Evolutionary conservation across 2,329 filamentous ascomycete genomes (phyloP), one percentile per base, ranked within the genome.

Genomic region (Colletotrichum zoysiae): DNA sequence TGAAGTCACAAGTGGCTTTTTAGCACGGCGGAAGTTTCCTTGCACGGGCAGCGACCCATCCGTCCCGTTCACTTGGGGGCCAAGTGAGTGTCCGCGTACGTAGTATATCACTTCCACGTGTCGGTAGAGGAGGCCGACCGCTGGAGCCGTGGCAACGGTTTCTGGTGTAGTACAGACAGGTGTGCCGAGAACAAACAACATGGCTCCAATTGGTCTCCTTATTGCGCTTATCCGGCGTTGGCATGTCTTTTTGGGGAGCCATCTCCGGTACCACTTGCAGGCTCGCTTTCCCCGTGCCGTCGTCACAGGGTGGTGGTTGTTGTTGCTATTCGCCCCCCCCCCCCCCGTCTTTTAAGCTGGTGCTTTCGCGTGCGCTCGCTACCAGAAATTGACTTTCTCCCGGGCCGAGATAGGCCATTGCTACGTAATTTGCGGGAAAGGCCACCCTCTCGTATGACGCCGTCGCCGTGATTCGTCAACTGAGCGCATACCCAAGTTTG

Each of bases 1-100:
- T 42, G 46, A 70, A 66, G 67, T 55, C 55, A 65, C 55, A 48
- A 56, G 62, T 56, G 62, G 67, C 67, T 70, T 48, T 64, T 35
- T 11, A 9, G 62, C 67, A 40, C 50, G 64, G 50, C 57, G 64
- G 20, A 5, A 51, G 33, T 61, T 67, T 46, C 64, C 64, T 5
- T 9, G 57, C 61, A 26, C 42, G 57, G 64, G 23, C 40, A 61
- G 3, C n/a, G 58, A 53, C 33, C 64, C 68, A 57, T 67, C 38
- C 68, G 64, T 67, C 38, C n/a, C 38, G n/a, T 44, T 56, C 42
- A n/a, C 50, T 44, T 18, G n/a, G 42, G 50, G 30, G 30, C 30
- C 30, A 30, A 30, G 30, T 5, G 30, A 30, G 30, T 30, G 30
- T 30, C 30, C 30, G 30, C 30, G 3, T 26, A 26, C 26, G 3